Conservation (phyloP, 805 yeast species). For the Candida golubevii region DNA sequence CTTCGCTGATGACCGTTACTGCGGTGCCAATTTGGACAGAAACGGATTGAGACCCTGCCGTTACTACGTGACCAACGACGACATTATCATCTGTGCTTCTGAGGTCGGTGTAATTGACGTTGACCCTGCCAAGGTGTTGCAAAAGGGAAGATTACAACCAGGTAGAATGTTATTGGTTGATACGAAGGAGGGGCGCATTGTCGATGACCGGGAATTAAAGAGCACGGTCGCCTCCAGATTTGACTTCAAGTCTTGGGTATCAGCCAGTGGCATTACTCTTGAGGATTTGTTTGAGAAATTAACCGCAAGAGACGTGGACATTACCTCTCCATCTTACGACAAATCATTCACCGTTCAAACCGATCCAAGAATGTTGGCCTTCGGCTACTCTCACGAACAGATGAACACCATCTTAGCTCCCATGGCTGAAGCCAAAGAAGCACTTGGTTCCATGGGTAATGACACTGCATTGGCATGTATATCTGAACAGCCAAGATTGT, state of each 20-base stretch:
- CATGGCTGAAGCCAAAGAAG: constrained; percentile 95
- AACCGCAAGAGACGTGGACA: constrained; percentile 31
- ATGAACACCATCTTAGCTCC: constrained; percentile 79
- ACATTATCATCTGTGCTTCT: constrained; percentile 94
- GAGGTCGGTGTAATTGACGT: constrained; percentile 96
- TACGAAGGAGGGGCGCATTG: constrained; percentile 87
- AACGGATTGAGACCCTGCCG: constrained; percentile 98
- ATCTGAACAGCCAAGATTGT: constrained; percentile 84
- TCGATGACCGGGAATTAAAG: constrained; percentile 89
- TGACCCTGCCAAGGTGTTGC: constrained; percentile 73
- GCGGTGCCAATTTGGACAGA: constrained; percentile 97
- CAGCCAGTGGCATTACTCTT: constrained; percentile 80
- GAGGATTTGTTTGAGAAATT: constrained; percentile 68
- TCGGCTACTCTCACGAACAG: constrained; percentile 95
- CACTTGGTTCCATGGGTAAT: constrained; percentile 98
- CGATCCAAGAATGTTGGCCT: constrained; percentile 80
- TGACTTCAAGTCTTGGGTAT: constrained; percentile 92
- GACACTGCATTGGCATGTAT: constrained; percentile 94
- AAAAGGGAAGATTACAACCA: constrained; percentile 92
- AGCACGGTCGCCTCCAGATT: constrained; percentile 69
- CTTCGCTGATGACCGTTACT: constrained; percentile 94
- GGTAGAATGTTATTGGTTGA: constrained; percentile 96
- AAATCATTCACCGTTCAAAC: constrained; percentile 50
- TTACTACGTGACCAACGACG: constrained; percentile 91
- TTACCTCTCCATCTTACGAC: constrained; percentile 15